Conservation (phyloP, 371 early-diverging fungal genomes). For the Cokeromyces recurvatus region DNA sequence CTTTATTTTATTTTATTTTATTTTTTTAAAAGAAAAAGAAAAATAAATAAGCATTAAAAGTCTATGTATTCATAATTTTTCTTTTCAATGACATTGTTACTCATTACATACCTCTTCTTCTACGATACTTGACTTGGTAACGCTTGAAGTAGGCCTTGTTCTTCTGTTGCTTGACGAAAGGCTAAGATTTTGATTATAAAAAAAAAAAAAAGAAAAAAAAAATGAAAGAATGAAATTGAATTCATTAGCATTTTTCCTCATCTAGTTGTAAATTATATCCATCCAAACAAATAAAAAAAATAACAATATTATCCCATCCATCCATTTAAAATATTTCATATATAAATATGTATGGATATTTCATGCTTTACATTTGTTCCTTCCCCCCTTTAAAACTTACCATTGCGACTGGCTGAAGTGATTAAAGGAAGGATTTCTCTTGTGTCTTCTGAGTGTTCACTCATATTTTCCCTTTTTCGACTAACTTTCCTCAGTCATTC, state of each 20-base stretch:
- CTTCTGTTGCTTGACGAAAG: conserved; percentile 43
- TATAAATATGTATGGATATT: neutral
- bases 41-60: neutral
- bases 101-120: conserved; percentile 83
- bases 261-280: too few relatives aligned
- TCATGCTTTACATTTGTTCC: neutral
- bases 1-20: too few relatives aligned
- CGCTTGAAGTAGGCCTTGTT: conserved; percentile 95
- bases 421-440: conserved; percentile 28
- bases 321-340: neutral
- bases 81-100: neutral
- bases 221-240: conserved; percentile 10
- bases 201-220: neutral
- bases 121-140: conserved; percentile 98
- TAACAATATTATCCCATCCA: conserved; percentile 16
- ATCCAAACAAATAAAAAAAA: neutral
- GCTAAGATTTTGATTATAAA: conserved; percentile 8
- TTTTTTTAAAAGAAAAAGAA: too few relatives aligned
- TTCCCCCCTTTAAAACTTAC: conserved; percentile 5
- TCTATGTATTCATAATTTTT: neutral
- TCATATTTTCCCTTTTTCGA: too few relatives aligned
- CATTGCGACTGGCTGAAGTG: conserved; percentile 24
- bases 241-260: too few relatives aligned
- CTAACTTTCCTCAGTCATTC: too few relatives aligned
- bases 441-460: too few relatives aligned